Base-by-base conservation (phyloP, 2,329 filamentous ascomycete species). In the Sporothrix brunneoviolacea region DNA sequence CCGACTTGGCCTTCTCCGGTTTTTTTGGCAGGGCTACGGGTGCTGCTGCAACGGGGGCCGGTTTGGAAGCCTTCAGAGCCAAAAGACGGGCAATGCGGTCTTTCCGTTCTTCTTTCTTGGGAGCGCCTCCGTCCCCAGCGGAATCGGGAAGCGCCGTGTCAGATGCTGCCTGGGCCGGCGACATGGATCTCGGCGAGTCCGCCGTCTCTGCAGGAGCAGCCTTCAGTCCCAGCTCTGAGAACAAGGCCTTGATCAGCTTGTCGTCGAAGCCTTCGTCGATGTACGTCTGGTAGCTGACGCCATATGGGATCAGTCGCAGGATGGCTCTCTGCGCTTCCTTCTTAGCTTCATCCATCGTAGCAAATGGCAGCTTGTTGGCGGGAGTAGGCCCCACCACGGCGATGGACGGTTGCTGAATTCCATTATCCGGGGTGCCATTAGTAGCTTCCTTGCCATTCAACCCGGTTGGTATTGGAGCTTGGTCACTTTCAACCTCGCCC, bases 11-110 rank as follows among this genome's bases (percentile, higher is more conserved):
- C 30, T 54, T 57, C 13, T 54, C 54, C 18, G 47, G 70, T 57
- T 70, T 79, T 59, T 68, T 19, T 30, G 64, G 61, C 12, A 19
- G 38, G 2, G 45, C 7, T 5, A 45, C 13, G 0, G 18, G 22
- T 6, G 46, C 9, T 3, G 37, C 21, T 8, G 30, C 7, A 4
- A n/a, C 21, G 5, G 48, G 21, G 8, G 35, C 19, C 3, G 54
- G 47, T 21, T 58, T 58, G 4, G 54, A 38, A 3, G 76, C 77
- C 63, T 87, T 90, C 2, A 80, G 82, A n/a, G 86, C 86, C 49
- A 90, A 73, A 50, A 90, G 75, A 43, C 84, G 80, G 4, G 86
- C 86, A 53, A 91, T 88, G 37, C 87, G 80, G 57, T 89, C 86
- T 58, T 87, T 88, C 19, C 87, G 77, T 60, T 86, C 82, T 56